phyloP scores from a whole-genome alignment of 1,284 basidiomycete genomes.

The Paramarasmius palmivorus region DNA sequence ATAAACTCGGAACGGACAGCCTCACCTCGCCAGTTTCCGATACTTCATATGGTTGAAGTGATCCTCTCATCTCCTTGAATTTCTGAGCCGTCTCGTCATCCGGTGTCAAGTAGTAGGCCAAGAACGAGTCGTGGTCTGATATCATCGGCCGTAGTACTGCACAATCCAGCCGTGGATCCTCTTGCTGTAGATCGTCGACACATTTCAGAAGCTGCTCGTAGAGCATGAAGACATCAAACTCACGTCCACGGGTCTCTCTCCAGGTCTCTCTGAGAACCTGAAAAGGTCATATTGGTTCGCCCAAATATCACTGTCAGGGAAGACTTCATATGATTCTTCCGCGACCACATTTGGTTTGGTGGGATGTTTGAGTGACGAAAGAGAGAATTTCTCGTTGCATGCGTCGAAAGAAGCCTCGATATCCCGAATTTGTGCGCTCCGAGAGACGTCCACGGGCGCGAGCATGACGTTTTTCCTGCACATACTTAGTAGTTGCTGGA shows the following conservation, averaged over 20 bases:
- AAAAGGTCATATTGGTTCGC: constrained; percentile 88
- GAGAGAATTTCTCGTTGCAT: constrained; percentile 57
- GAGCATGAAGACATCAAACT: constrained; percentile 19
- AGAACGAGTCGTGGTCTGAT: constrained; percentile 82
- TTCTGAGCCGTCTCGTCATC: constrained; percentile 70
- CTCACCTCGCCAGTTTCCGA: constrained; percentile 53
- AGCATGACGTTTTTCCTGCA: constrained; percentile 53
- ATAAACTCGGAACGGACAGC: constrained; percentile 1
- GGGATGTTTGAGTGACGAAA: constrained; percentile 70
- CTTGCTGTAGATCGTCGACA: constrained; percentile 43
- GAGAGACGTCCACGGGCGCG: constrained; percentile 71
- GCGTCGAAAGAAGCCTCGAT: constrained; percentile 83
- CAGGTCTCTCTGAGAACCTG: constrained; percentile 86
- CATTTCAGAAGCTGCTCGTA: not conserved
- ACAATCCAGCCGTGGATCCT: constrained; percentile 78
- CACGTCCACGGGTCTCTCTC: constrained; percentile 69
- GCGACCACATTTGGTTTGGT: constrained; percentile 78
- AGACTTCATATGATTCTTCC: constrained; percentile 81
- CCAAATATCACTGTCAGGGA: constrained; percentile 89
- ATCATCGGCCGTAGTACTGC: constrained; percentile 87
- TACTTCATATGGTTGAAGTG: constrained; percentile 41
- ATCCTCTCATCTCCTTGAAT: constrained; percentile 53
- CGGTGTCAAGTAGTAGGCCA: constrained; percentile 86
- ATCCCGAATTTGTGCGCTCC: constrained; percentile 75
- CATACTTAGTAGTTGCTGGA: constrained; percentile 3